Conservation (phyloP, 352 stramenopile species). For the Globisporangium mamillatum region DNA sequence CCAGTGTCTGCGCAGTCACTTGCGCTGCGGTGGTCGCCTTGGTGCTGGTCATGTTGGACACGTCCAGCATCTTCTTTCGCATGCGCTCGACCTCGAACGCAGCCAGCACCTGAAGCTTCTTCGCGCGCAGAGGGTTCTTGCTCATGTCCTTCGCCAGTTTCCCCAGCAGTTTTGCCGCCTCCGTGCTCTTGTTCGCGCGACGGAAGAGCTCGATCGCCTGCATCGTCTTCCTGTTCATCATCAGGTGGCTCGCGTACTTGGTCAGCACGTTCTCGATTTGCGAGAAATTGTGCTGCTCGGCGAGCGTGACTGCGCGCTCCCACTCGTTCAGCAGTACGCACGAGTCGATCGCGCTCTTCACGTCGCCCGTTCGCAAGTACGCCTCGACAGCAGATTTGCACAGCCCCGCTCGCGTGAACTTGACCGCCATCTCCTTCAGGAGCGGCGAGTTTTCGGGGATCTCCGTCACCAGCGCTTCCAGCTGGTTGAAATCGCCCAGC, state of each 20-base stretch:
- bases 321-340: conserved; percentile 93
- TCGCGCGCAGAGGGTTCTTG: conserved; percentile 85
- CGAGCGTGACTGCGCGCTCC: conserved; percentile 87
- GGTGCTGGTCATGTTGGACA: conserved; percentile 48
- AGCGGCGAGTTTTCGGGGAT: conserved; percentile 80
- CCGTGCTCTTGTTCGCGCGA: conserved; percentile 89
- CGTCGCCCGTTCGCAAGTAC: conserved; percentile 89
- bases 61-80: conserved; percentile 87
- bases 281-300: conserved; percentile 90
- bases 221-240: conserved; percentile 84
- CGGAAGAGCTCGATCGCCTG: conserved; percentile 92
- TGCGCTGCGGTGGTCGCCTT: conserved; percentile 72
- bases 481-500: conserved; percentile 85
- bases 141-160: conserved; percentile 83
- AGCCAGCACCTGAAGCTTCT: conserved; percentile 93
- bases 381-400: conserved; percentile 80
- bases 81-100: conserved; percentile 93
- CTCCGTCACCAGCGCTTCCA: conserved; percentile 82
- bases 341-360: conserved; percentile 91
- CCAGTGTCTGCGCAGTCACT: conserved; percentile 88
- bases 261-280: conserved; percentile 93
- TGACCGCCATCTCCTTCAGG: conserved; percentile 81
- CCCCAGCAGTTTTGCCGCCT: conserved; percentile 89
- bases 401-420: conserved; percentile 87
- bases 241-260: conserved; percentile 87